These are phyloP conservation scores for Aureobasidium uvarum DNA, from an alignment of 2,329 filamentous ascomycete genomes.

Conservation along the genomic window DNA sequence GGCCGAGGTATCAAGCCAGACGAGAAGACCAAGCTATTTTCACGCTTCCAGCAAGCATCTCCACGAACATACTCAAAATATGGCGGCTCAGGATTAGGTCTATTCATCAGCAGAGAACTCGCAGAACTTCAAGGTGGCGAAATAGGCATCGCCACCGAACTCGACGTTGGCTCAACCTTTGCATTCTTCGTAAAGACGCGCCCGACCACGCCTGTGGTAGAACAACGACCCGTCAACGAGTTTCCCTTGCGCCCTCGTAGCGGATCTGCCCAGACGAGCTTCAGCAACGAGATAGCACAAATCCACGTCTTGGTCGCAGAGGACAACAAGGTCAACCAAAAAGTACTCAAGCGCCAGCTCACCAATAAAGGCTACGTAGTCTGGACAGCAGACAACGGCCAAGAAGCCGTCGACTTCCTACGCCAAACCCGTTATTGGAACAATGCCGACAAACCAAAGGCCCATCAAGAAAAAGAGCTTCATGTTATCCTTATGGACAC, in stretches of 20 bases:
- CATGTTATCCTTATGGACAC: constrained; percentile 63
- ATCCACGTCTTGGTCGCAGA: constrained; percentile 31
- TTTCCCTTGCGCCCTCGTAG: neutral
- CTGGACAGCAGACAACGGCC: constrained; percentile 42
- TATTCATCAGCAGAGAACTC: neutral
- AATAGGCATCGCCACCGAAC: constrained; percentile 62
- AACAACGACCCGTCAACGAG: neutral
- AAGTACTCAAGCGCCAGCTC: constrained; percentile 43
- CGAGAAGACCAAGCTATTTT: constrained; percentile 55
- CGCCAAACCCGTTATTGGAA: constrained; percentile 32
- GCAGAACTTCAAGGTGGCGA: constrained; percentile 68
- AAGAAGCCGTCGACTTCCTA: constrained; percentile 41
- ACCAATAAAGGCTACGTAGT: constrained; percentile 40
- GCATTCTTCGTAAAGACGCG: constrained; percentile 64
- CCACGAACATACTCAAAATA: constrained; percentile 67
- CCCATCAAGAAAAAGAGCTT: constrained; percentile 11
- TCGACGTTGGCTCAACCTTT: constrained; percentile 62
- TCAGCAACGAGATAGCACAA: constrained; percentile 7
- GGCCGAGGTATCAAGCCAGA: constrained; percentile 43
- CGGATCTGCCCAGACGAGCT: neutral
- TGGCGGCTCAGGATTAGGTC: constrained; percentile 53
- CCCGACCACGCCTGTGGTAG: neutral
- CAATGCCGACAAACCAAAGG: constrained; percentile 5
- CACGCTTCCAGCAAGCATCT: constrained; percentile 67
- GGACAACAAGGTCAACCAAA: constrained; percentile 42